A percentile compares a stretch with the other conserved stretches of the same genome.
Evolutionary conservation across 176 grass and related monocot species (phyloP).

Genomic region (Ananas comosus): DNA sequence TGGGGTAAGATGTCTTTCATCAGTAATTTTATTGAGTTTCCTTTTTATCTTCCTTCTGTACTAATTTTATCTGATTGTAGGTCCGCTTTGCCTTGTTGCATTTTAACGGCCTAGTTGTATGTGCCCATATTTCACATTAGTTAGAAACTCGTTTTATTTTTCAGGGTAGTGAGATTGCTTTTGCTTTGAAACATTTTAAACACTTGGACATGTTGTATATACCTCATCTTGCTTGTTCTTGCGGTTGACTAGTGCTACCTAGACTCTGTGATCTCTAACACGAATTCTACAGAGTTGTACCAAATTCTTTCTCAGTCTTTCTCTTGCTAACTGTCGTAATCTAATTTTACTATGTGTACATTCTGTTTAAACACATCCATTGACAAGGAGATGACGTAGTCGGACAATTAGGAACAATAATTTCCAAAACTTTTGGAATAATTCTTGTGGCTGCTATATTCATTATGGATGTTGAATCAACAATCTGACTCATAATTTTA

Average conservation of each 20-base stretch:
- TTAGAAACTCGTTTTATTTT: not conserved
- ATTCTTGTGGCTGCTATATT: too few species aligned
- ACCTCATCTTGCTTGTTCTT: not conserved
- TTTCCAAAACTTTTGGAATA: too few species aligned
- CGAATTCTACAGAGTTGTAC: too few species aligned
- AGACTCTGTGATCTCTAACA: too few species aligned
- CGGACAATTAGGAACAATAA: too few species aligned
- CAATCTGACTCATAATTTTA: too few species aligned
- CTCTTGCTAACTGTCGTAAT: too few species aligned
- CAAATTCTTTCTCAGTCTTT: too few species aligned
- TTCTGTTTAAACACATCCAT: too few species aligned
- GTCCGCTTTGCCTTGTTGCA: conserved; percentile 1
- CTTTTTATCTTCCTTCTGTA: conserved; percentile 9
- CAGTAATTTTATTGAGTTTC: conserved; percentile 9
- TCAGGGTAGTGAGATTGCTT: not conserved
- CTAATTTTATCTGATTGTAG: not conserved
- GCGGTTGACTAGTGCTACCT: not conserved
- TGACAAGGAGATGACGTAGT: too few species aligned
- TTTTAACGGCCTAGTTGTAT: not conserved
- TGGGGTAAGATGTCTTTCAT: conserved; percentile 60
- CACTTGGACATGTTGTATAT: not conserved
- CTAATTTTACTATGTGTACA: too few species aligned
- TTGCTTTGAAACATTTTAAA: not conserved
- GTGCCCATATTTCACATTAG: not conserved
- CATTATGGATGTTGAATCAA: too few species aligned